A percentile compares a stretch with the other conserved stretches of the same genome.
Conservation (phyloP, 352 stramenopile genomes). For the Pythium apleroticum region DNA sequence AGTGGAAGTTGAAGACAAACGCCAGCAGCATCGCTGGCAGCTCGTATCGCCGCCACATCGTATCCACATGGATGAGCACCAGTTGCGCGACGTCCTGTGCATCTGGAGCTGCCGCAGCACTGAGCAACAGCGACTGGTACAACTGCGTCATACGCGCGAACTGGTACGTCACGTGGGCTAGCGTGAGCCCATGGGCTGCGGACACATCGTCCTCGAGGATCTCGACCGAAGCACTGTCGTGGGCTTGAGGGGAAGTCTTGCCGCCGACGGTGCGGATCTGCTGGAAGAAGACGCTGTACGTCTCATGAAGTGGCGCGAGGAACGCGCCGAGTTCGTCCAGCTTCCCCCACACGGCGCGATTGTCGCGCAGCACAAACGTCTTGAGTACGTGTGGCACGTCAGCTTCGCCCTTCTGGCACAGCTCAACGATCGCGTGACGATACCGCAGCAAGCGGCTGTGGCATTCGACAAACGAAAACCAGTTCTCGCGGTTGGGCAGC, state of each 20-base stretch:
- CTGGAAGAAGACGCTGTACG: constrained; percentile 56
- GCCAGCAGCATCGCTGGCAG: constrained; percentile 70
- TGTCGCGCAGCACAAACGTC: constrained; percentile 51
- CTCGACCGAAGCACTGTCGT: constrained; percentile 15
- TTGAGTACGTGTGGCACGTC: constrained; percentile 45
- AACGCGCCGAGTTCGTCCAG: constrained; percentile 21
- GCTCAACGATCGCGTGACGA: constrained; percentile 47
- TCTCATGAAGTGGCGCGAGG: constrained; percentile 63
- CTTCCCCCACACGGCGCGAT: constrained; percentile 25
- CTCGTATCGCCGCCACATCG: constrained; percentile 74
- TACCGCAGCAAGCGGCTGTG: constrained; percentile 50
- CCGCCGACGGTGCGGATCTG: constrained; percentile 17
- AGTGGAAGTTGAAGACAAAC: constrained; percentile 80
- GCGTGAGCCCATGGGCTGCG: constrained; percentile 46
- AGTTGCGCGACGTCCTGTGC: constrained; percentile 37
- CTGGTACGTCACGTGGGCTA: constrained; percentile 80
- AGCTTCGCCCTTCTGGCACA: constrained; percentile 38
- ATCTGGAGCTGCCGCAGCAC: not conserved
- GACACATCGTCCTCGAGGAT: constrained; percentile 34
- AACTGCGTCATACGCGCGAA: constrained; percentile 72
- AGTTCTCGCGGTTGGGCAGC: constrained; percentile 57
- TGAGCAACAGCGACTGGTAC: constrained; percentile 42
- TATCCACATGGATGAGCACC: constrained; percentile 51
- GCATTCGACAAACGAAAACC: constrained; percentile 65
- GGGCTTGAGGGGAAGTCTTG: constrained; percentile 17